Evolutionary conservation across 2,329 filamentous ascomycete species (phyloP).

Genomic region (Colletotrichum eleusines): DNA sequence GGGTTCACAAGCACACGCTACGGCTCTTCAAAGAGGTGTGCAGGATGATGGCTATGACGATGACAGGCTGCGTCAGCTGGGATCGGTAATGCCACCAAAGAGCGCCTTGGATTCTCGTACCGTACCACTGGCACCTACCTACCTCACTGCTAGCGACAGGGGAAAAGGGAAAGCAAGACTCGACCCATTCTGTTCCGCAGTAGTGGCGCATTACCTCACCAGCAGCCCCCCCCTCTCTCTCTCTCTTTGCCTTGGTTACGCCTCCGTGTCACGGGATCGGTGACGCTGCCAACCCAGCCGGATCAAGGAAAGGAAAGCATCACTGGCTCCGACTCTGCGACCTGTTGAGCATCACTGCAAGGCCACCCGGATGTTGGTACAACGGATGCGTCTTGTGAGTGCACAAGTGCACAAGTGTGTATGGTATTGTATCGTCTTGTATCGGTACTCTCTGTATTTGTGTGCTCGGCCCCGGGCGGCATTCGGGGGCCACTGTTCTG

Average conservation of each 20-base stretch:
- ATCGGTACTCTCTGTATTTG: too few relatives aligned
- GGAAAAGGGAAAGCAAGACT: background rate
- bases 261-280: slow-evolving; percentile 20
- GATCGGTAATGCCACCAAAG: background rate
- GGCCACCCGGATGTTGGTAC: slow-evolving; percentile 13
- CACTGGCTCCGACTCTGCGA: background rate
- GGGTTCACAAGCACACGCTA: background rate
- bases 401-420: background rate
- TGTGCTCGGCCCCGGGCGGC: background rate
- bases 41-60: background rate
- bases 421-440: too few relatives aligned
- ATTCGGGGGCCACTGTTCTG: slow-evolving; percentile 18
- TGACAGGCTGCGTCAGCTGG: slow-evolving; percentile 10
- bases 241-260: slow-evolving; percentile 2
- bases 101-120: background rate
- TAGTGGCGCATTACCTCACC: slow-evolving; percentile 37
- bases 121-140: slow-evolving; percentile 4
- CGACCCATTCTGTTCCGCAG: slow-evolving; percentile 11
- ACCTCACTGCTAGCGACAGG: background rate
- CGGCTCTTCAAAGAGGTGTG: background rate
- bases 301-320: slow-evolving; percentile 25
- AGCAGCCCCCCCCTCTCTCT: too few relatives aligned
- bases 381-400: background rate
- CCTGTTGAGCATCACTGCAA: background rate
- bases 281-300: slow-evolving; percentile 28